A percentile compares a stretch with the other conserved stretches of the same genome.
Conservation (phyloP, 192 early-diverging fungal genomes). For the Coemansia sp. region DNA sequence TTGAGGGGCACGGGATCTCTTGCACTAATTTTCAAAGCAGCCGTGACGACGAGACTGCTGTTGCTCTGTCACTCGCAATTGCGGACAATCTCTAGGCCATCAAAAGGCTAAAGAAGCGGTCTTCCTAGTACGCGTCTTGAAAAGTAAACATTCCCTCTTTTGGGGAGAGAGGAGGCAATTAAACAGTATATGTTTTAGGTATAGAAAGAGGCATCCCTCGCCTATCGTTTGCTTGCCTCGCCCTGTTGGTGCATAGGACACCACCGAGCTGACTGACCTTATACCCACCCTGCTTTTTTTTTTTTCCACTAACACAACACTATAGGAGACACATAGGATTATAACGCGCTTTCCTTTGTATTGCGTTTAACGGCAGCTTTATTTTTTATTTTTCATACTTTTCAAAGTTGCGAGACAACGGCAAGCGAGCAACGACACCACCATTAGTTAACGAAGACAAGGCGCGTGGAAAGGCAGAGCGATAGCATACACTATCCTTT, state of each 20-base stretch:
- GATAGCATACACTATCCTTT: too few species aligned
- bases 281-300: not conserved
- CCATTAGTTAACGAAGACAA: too few species aligned
- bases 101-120: not conserved
- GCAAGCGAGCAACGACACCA: constrained; percentile 7
- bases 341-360: not conserved
- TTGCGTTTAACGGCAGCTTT: not conserved
- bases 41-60: too few species aligned
- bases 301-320: not conserved
- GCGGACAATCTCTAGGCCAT: not conserved
- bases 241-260: not conserved
- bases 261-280: not conserved
- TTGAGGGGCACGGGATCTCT: too few species aligned
- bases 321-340: too few species aligned
- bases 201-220: not conserved
- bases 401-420: constrained; percentile 2
- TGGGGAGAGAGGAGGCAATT: not conserved
- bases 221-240: constrained; percentile 4
- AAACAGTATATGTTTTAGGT: not conserved
- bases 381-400: constrained; percentile 6
- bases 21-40: too few species aligned
- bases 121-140: constrained; percentile 2
- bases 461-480: too few species aligned
- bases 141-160: constrained; percentile 1
- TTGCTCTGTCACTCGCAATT: too few species aligned